These are phyloP conservation scores for Vitis amurensis DNA, from an alignment of 164 flowering plant species.

Conservation along the genomic window DNA sequence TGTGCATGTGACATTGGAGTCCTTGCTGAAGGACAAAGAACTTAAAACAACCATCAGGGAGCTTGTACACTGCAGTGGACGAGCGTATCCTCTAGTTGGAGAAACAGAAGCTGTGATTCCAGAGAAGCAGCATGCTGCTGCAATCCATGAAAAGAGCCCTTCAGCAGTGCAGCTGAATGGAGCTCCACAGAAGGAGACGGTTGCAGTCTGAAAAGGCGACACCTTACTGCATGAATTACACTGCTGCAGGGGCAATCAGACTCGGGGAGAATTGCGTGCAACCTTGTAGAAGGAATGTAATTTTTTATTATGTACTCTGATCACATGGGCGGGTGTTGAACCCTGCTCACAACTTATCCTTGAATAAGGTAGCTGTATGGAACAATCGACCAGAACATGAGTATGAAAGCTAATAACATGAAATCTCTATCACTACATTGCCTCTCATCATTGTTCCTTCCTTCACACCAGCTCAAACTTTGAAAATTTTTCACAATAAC, in stretches of 20 bases:
- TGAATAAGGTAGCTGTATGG: no score
- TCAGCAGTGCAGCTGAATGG: conserved; percentile 15
- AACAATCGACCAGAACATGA: no score
- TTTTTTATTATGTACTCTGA: no score
- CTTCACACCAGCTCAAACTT: no score
- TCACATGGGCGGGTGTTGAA: no score
- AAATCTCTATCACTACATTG: no score
- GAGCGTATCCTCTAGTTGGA: conserved; percentile 50
- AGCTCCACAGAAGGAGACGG: conserved; percentile 15
- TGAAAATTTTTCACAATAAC: no score
- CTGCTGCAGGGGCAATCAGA: neutral
- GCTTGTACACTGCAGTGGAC: conserved; percentile 68
- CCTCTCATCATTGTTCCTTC: no score
- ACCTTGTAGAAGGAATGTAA: no score
- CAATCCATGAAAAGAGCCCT: conserved; percentile 19
- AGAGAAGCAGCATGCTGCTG: conserved; percentile 22
- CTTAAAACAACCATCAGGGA: conserved; percentile 49
- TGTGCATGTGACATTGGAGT: conserved; percentile 78
- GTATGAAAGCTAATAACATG: no score
- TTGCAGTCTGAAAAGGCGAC: conserved; percentile 12
- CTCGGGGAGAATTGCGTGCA: neutral
- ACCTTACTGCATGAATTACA: neutral
- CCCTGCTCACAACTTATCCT: no score
- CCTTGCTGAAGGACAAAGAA: conserved; percentile 65
- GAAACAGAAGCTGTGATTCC: conserved; percentile 15